Base-by-base conservation (phyloP, 139 green algal species). In the Asterochloris sp. region DNA sequence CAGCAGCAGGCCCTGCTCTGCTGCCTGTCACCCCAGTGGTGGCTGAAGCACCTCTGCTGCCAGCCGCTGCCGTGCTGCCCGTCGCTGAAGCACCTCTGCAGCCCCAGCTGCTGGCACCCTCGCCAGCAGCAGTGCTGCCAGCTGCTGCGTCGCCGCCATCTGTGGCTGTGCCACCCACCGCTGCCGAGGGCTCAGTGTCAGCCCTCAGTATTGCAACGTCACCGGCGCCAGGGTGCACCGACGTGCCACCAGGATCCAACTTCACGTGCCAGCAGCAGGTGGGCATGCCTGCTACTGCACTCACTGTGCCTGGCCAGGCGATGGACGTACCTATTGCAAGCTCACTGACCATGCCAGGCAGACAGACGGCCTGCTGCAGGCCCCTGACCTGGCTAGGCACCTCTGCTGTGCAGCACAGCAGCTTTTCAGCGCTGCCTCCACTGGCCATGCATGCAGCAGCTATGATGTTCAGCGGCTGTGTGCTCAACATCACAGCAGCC, bases 221-320 rank as follows among this genome's bases (percentile, higher is more conserved):
- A 54, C 67, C 76, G 10, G 21, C 24, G 8, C 12, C 38, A 23
- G 76, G 23, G 24, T 80, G 76, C 26, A 80, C 76, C 23, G 76
- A 80, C 47, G 76, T 80, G 76, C 76, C 76, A 13, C 38, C 0
- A 13, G 76, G 76, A 8, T n/a, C 54, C 1, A 15, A 61, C 24
- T 80, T 68, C 76, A 80, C 76, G n/a, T 80, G 76, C 23, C 76
- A 80, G 76, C 54, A 80, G 21, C 76, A 80, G 76, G 76, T 80
- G 10, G 12, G 15, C 38, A 21, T 71, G 19, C 17, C 21, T 21
- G 19, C 21, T 71, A 10, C 21, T 9, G 21, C 1, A 8, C 66
- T 26, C 21, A 71, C 17, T 71, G 66, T 24, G 66, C 66, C 21
- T 71, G 17, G 66, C 21, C 17, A 21, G 21, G 66, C 21, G 66